Percentiles rank a stretch among this genome's conserved stretches.
These are phyloP conservation scores for Corylus avellana DNA, from an alignment of 306 rosid genomes.

Conservation along the genomic window DNA sequence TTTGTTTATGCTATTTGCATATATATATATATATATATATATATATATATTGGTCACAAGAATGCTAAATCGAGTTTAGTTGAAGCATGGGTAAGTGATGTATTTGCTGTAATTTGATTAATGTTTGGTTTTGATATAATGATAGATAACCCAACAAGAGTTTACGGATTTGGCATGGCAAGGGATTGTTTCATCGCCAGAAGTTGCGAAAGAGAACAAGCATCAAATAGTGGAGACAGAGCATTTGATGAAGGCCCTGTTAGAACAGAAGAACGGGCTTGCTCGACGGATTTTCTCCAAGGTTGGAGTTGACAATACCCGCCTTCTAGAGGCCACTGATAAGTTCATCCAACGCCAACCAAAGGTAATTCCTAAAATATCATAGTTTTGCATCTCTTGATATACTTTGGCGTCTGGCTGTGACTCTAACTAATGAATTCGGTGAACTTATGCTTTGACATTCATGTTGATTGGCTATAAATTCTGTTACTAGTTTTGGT, in stretches of 20 bases:
- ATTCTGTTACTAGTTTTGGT: neutral
- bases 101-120: conserved; percentile 7
- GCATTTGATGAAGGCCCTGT: conserved; percentile 88
- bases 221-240: conserved; percentile 99
- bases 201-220: conserved; percentile 92
- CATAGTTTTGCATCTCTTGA: conserved; percentile 15
- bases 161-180: conserved; percentile 99
- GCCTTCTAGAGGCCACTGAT: conserved; percentile 87
- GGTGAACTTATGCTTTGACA: conserved; percentile 6
- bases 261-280: conserved; percentile 98
- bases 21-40: conserved; percentile 1
- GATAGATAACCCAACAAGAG: conserved; percentile 91
- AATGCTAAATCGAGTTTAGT: neutral
- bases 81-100: conserved; percentile 20
- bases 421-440: conserved; percentile 15
- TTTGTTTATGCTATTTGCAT: conserved; percentile 9
- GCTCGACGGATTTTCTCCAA: conserved; percentile 94
- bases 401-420: conserved; percentile 10
- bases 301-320: conserved; percentile 81
- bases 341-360: conserved; percentile 93
- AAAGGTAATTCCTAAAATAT: conserved; percentile 53
- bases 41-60: conserved; percentile 4
- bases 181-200: conserved; percentile 81
- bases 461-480: neutral
- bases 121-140: conserved; percentile 34